Conservation (phyloP, 2,329 filamentous ascomycete genomes). For the Lecanicillium sp. region DNA sequence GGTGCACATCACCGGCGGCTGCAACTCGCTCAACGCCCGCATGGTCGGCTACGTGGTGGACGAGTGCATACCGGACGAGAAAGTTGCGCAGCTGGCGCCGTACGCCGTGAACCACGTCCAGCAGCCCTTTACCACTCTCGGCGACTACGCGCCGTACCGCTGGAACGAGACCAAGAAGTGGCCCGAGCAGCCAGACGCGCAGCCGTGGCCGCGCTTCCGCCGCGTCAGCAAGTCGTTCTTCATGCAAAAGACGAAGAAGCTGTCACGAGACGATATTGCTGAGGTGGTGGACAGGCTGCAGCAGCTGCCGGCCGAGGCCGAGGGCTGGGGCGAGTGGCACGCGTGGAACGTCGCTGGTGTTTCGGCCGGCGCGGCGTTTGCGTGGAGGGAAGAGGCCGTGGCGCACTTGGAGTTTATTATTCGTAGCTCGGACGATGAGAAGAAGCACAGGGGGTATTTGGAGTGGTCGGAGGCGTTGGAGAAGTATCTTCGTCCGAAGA, state of each 20-base stretch:
- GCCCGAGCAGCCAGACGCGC: not conserved
- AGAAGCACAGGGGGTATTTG: slow-evolving; percentile 4
- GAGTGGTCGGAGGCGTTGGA: slow-evolving; percentile 7
- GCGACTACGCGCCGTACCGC: slow-evolving; percentile 4
- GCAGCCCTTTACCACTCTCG: slow-evolving; percentile 7
- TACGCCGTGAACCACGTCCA: slow-evolving; percentile 7
- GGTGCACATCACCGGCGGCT: slow-evolving; percentile 8
- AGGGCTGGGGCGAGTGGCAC: slow-evolving; percentile 11
- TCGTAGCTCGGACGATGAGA: slow-evolving; percentile 7
- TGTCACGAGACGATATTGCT: not conserved
- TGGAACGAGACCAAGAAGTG: slow-evolving; percentile 8
- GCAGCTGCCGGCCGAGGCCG: slow-evolving; percentile 3
- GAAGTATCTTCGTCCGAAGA: slow-evolving; percentile 7
- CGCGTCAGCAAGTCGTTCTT: slow-evolving; percentile 11
- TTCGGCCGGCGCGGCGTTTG: slow-evolving; percentile 5
- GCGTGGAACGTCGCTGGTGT: slow-evolving; percentile 5
- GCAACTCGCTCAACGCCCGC: slow-evolving; percentile 11
- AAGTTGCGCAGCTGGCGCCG: slow-evolving; percentile 2
- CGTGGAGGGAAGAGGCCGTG: slow-evolving; percentile 11
- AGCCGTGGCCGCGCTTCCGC: slow-evolving; percentile 8
- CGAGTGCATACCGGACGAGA: slow-evolving; percentile 9
- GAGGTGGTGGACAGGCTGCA: slow-evolving; percentile 5
- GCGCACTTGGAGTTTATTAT: slow-evolving; percentile 11
- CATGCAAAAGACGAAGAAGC: slow-evolving; percentile 5
- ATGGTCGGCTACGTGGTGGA: slow-evolving; percentile 8